A percentile compares a stretch with the other conserved stretches of the same genome.
Evolutionary conservation across 805 yeast species (phyloP).

Genomic region (Candida namnaoensis): DNA sequence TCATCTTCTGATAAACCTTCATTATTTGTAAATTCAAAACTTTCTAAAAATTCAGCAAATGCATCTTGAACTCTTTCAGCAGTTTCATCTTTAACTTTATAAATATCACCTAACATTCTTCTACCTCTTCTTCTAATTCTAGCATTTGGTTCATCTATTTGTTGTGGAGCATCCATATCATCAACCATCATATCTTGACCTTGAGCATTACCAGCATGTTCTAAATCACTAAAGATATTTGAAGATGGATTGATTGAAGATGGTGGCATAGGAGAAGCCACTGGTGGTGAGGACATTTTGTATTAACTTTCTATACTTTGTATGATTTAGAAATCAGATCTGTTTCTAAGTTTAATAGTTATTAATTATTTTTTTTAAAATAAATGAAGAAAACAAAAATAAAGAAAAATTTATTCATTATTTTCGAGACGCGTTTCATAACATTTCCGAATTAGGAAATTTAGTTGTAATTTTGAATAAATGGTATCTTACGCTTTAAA

Average conservation of each 20-base stretch:
- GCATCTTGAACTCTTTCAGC: slow-evolving; percentile 92
- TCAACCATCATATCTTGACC: not conserved
- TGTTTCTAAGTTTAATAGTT: too few species aligned
- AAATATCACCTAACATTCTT: slow-evolving; percentile 59
- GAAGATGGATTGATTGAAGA: slow-evolving; percentile 14
- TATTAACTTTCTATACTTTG: not conserved
- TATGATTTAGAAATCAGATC: too few species aligned
- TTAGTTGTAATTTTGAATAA: too few species aligned
- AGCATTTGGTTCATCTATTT: slow-evolving; percentile 3
- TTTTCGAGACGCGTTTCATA: slow-evolving; percentile 3
- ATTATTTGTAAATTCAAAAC: slow-evolving; percentile 38
- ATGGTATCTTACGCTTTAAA: too few species aligned
- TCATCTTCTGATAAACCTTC: slow-evolving; percentile 20
- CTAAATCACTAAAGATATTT: slow-evolving; percentile 14
- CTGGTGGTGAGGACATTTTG: slow-evolving; percentile 12
- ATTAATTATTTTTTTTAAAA: too few species aligned
- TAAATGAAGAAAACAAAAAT: too few species aligned
- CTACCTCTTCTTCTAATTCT: slow-evolving; percentile 30
- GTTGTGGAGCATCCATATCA: slow-evolving; percentile 1
- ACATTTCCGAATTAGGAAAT: slow-evolving; percentile 10
- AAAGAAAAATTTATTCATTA: too few species aligned
- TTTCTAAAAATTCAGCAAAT: slow-evolving; percentile 77
- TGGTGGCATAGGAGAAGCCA: slow-evolving; percentile 10
- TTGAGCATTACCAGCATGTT: not conserved
- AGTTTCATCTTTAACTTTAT: slow-evolving; percentile 82